Percentiles rank a stretch among this genome's conserved stretches.
These are phyloP conservation scores for Aspergillus novofumigatus DNA, from an alignment of 2,329 filamentous ascomycete species.

Conservation along the genomic window DNA sequence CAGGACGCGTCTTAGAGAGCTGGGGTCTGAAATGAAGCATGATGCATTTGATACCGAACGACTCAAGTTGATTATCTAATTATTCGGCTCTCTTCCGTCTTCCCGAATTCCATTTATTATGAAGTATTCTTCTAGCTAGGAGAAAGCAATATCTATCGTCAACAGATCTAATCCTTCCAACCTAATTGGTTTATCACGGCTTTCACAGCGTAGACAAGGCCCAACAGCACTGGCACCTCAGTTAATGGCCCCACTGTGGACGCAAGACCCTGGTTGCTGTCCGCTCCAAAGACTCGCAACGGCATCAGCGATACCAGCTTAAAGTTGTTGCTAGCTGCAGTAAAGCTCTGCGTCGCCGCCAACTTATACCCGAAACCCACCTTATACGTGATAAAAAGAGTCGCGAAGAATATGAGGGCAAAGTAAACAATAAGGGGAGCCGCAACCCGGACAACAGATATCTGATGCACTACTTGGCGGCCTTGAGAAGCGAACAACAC, in stretches of 20 bases:
- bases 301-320: constrained; percentile 81
- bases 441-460: constrained; percentile 73
- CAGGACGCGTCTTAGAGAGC: too few relatives aligned
- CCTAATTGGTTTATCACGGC: constrained; percentile 18
- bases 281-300: constrained; percentile 72
- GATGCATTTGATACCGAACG: too few relatives aligned
- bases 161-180: constrained; percentile 6
- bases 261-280: constrained; percentile 55
- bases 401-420: constrained; percentile 65
- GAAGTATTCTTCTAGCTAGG: not conserved
- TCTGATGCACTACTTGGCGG: constrained; percentile 71
- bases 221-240: constrained; percentile 76
- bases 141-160: not conserved
- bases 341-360: constrained; percentile 74
- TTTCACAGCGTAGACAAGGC: constrained; percentile 67
- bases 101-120: not conserved
- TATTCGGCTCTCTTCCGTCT: too few relatives aligned
- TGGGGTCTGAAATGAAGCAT: too few relatives aligned
- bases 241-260: constrained; percentile 61
- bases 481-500: constrained; percentile 82
- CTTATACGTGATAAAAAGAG: constrained; percentile 56
- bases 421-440: constrained; percentile 82
- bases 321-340: constrained; percentile 86
- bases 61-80: too few relatives aligned
- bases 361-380: constrained; percentile 68